A percentile compares a stretch with the other conserved stretches of the same genome.
Conservation (phyloP, 2,329 filamentous ascomycete genomes). For the Microsporum audouinii region DNA sequence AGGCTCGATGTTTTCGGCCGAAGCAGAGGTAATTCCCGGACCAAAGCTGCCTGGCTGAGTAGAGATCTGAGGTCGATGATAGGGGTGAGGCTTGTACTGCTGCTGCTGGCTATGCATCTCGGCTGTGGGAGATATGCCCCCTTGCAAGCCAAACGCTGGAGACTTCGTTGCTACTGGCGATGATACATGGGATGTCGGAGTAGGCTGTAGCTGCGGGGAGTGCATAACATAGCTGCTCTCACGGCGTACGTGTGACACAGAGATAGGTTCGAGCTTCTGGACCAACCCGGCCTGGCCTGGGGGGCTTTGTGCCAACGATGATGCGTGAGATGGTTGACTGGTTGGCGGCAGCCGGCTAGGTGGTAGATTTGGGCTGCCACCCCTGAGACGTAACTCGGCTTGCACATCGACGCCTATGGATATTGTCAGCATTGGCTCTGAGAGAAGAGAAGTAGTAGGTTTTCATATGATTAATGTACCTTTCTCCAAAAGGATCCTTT, state of each 20-base stretch:
- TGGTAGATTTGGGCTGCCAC: conserved; percentile 67
- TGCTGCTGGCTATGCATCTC: conserved; percentile 43
- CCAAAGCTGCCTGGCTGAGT: conserved; percentile 19
- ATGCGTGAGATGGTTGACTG: conserved; percentile 62
- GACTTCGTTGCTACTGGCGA: conserved; percentile 54
- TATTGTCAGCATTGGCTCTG: conserved; percentile 4
- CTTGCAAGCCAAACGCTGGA: conserved; percentile 49
- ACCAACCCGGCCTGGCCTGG: conserved; percentile 58
- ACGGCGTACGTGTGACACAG: conserved; percentile 39
- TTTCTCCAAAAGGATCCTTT: conserved; percentile 92
- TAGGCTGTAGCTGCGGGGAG: conserved; percentile 67
- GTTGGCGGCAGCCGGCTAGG: conserved; percentile 56
- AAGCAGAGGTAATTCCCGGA: conserved; percentile 31
- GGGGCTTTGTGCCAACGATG: conserved; percentile 54
- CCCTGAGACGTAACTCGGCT: conserved; percentile 86
- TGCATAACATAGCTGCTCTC: conserved; percentile 34
- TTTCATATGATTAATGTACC: conserved; percentile 41
- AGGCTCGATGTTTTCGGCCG: conserved; percentile 5
- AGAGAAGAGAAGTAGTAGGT: background rate
- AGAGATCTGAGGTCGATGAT: background rate
- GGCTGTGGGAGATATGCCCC: conserved; percentile 52
- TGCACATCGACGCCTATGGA: conserved; percentile 82
- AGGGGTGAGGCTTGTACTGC: conserved; percentile 19
- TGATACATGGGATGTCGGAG: conserved; percentile 65
- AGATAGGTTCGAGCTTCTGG: conserved; percentile 48